Percentiles rank a stretch among this genome's conserved stretches.
phyloP scores from a whole-genome alignment of 1,284 basidiomycete genomes.

The Lentinus polychrous region DNA sequence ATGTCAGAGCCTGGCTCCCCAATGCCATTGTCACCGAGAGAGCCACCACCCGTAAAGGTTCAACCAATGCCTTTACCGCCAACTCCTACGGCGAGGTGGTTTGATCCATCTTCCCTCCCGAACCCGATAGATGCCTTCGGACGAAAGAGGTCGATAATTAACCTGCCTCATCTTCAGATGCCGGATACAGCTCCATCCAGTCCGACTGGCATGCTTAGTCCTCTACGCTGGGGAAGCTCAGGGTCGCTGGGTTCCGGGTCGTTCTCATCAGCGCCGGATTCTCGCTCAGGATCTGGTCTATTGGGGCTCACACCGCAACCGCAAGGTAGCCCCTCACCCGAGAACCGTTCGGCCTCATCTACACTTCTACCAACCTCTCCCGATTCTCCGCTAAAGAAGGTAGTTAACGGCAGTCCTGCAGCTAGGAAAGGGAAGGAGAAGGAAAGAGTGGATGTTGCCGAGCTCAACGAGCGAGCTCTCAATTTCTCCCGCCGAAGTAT shows the following conservation, averaged over 20 bases:
- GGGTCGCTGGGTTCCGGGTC: constrained; percentile 7
- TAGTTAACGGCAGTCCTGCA: constrained; percentile 4
- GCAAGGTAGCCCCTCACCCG: neutral
- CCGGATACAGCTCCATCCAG: constrained; percentile 9
- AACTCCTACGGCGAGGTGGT: constrained; percentile 25
- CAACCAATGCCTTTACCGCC: constrained; percentile 22
- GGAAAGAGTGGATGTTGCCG: constrained; percentile 18
- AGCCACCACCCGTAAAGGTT: constrained; percentile 19
- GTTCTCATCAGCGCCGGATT: constrained; percentile 9
- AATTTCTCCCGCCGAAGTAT: constrained; percentile 14
- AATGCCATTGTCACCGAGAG: constrained; percentile 16
- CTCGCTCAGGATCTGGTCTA: neutral
- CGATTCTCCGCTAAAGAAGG: constrained; percentile 3
- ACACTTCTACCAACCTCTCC: neutral
- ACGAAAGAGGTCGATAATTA: constrained; percentile 22
- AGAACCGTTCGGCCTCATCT: neutral
- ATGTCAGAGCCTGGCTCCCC: neutral
- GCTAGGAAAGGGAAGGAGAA: constrained; percentile 24
- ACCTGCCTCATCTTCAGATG: constrained; percentile 21
- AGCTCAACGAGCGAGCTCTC: constrained; percentile 7
- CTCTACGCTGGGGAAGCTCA: constrained; percentile 17
- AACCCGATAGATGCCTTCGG: constrained; percentile 7
- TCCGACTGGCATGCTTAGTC: constrained; percentile 25
- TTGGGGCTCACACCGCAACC: too few relatives aligned
- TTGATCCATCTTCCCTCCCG: constrained; percentile 18